A percentile compares a stretch with the other conserved stretches of the same genome.
These are phyloP conservation scores for Sanghuangporus baumii DNA, from an alignment of 1,284 basidiomycete genomes.

Conservation along the genomic window DNA sequence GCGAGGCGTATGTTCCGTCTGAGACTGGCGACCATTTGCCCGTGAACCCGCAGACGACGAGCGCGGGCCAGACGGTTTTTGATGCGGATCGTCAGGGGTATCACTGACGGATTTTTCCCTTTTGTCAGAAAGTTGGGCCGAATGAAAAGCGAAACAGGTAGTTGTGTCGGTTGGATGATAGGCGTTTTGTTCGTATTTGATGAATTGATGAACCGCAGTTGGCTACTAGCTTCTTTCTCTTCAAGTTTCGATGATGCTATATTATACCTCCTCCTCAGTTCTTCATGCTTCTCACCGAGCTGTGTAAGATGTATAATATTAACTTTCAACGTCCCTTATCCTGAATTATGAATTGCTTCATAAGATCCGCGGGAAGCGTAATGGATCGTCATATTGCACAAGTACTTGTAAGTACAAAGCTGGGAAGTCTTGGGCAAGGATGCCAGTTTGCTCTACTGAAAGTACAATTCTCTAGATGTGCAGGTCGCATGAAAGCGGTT, in stretches of 20 bases:
- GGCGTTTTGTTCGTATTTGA: background rate
- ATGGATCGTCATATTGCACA: too few relatives aligned
- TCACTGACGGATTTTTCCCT: background rate
- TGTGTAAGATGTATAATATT: too few relatives aligned
- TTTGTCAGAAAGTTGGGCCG: background rate
- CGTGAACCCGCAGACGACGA: slow-evolving; percentile 25
- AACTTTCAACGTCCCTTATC: too few relatives aligned
- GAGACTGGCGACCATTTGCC: slow-evolving; percentile 56
- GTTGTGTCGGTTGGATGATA: background rate
- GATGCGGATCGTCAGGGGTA: slow-evolving; percentile 14
- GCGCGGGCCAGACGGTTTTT: slow-evolving; percentile 12
- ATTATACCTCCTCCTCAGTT: background rate
- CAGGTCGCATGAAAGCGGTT: too few relatives aligned
- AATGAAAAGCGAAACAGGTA: background rate
- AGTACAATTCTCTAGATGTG: too few relatives aligned
- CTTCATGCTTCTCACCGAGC: background rate
- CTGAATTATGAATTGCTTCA: too few relatives aligned
- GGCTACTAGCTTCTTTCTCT: background rate
- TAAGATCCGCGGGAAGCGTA: too few relatives aligned
- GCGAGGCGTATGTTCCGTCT: slow-evolving; percentile 75
- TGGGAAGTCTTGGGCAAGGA: too few relatives aligned
- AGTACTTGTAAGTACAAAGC: too few relatives aligned
- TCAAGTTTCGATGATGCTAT: background rate
- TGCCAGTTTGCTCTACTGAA: too few relatives aligned
- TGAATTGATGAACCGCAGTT: background rate